Base-by-base conservation (phyloP, 495 filamentous ascomycete species). In the Hyphodiscus hymeniophilus region DNA sequence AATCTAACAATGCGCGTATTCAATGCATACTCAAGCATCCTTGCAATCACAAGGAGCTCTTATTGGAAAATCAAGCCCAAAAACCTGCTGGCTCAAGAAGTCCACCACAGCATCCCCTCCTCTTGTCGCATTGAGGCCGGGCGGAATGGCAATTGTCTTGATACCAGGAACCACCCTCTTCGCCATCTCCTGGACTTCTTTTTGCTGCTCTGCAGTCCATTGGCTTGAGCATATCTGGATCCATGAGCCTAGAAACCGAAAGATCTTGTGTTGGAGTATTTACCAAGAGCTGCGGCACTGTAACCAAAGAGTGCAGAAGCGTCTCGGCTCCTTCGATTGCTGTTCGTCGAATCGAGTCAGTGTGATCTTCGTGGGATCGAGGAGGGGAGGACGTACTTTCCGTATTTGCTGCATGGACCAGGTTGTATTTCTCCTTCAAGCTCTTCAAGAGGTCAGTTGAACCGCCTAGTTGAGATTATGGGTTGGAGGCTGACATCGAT, bases 211-310 rank as follows among this genome's bases (percentile, higher is more conserved):
- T 11, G 12, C 17, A 33, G 46, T 48, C 46, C 46, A 48, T 40
- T 48, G 36, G 22, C 46, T 48, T 18, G 36, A 48, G 22, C 46
- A 48, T 18, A 41, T 42, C 46, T 42, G 10, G 26, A n/a, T n/a
- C n/a, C n/a, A n/a, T n/a, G n/a, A n/a, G n/a, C n/a, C n/a, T n/a
- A n/a, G n/a, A n/a, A n/a, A n/a, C n/a, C n/a, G n/a, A n/a, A n/a
- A n/a, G n/a, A n/a, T n/a, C n/a, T n/a, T 36, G 13, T 36, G 34
- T 4, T 5, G 5, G 11, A 24, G 5, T 12, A 17, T 24, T 13
- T 32, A 48, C 46, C 3, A 48, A 26, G 2, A 48, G 5, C 32
- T 48, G 16, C 6, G 36, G 46, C 15, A 15, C 13, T 16, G 18
- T 18, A 18, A 48, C 36, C 13, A 48, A 33, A 20, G 35, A 41